phyloP scores from a whole-genome alignment of 2,329 filamentous ascomycete genomes.

The Ophiostoma populinum region DNA sequence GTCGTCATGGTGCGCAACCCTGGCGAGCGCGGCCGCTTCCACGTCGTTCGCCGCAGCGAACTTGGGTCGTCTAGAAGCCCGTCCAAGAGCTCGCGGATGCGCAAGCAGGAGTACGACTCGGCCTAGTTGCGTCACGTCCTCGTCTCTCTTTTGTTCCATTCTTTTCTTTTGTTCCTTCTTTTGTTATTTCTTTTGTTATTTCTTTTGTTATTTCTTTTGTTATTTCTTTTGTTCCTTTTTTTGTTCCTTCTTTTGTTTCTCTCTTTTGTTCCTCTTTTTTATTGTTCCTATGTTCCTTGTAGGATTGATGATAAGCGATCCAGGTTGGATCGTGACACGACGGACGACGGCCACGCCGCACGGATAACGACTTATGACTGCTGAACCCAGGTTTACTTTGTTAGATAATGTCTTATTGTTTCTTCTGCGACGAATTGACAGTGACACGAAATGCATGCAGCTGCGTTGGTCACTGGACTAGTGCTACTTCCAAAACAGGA shows the following conservation, averaged over 20 bases:
- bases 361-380: no score
- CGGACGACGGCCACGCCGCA: no score
- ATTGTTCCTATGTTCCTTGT: neutral
- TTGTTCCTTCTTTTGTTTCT: neutral
- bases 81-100: slow-evolving; percentile 7
- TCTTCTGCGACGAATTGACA: no score
- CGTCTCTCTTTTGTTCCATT: neutral
- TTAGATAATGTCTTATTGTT: no score
- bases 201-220: neutral
- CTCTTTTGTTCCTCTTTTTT: neutral
- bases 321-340: no score
- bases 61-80: slow-evolving; percentile 8
- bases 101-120: slow-evolving; percentile 5
- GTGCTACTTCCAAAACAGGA: no score
- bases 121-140: neutral
- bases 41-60: slow-evolving; percentile 11
- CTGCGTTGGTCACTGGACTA: no score
- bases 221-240: neutral
- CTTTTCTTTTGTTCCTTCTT: neutral
- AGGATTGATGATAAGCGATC: no score
- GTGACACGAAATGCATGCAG: no score
- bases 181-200: neutral
- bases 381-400: no score
- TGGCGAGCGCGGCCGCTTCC: slow-evolving; percentile 10
- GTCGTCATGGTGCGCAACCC: slow-evolving; percentile 11